Conservation (phyloP, 495 filamentous ascomycete species). For the Tuber brumale region DNA sequence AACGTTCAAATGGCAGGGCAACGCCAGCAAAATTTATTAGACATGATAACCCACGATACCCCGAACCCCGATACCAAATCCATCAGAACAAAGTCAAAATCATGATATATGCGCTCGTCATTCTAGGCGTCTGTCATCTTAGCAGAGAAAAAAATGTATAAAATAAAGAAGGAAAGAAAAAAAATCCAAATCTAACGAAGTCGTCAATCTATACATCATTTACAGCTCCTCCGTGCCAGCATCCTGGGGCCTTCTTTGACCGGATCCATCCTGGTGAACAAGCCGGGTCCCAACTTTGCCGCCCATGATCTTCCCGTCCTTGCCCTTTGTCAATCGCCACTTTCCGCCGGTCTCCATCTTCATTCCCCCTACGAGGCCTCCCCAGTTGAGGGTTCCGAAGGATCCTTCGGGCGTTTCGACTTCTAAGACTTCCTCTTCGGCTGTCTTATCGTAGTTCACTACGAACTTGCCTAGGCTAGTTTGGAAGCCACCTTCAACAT, state of each 20-base stretch:
- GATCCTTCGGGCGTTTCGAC: constrained; percentile 8
- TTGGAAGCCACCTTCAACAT: constrained; percentile 53
- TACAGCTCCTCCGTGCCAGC: neutral
- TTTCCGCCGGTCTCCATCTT: neutral
- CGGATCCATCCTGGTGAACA: neutral
- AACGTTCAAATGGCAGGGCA: neutral
- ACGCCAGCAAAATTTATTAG: neutral
- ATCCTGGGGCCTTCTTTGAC: neutral
- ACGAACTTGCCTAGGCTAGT: constrained; percentile 52
- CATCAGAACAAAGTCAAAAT: neutral
- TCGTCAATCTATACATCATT: neutral
- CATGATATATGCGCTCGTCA: neutral
- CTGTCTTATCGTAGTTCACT: constrained; percentile 29
- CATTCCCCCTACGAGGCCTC: neutral
- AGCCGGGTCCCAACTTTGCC: neutral
- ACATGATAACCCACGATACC: neutral
- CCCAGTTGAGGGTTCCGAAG: constrained; percentile 1
- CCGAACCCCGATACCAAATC: neutral
- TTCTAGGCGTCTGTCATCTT: neutral
- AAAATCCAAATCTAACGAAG: neutral
- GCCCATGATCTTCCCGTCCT: neutral
- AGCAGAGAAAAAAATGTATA: neutral
- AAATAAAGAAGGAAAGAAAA: neutral
- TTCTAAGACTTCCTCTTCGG: neutral
- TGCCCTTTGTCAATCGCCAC: neutral